Evolutionary conservation across 2,329 filamentous ascomycete species (phyloP), one percentile per base, ranked within the genome.

Genomic region (Tricladium varicosporioides): DNA sequence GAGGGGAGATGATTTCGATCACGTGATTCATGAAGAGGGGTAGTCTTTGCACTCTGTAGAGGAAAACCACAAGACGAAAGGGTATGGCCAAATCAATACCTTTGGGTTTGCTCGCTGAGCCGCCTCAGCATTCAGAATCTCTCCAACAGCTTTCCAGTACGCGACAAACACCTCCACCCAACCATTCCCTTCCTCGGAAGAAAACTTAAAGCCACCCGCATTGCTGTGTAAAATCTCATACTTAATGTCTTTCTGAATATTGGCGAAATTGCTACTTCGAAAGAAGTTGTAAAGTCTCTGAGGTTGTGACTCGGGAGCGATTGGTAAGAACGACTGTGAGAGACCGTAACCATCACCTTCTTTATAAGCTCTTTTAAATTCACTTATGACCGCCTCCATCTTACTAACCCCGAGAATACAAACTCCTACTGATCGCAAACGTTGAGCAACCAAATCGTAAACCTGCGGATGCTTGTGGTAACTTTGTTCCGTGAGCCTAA

Each of bases 121-220:
- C 58, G 85, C 82, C 57, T 89, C 82, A 10, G 83, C 82, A 13
- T 81, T 81, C 52, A 94, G 74, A 27, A 97, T 81, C 65, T 90
- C 86, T 32, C 85, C 86, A 42, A 89, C 75, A 19, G 90, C 89
- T 66, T 88, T 91, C 91, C 92, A 97, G 70, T 92, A 96, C 16
- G 84, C 79, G 36, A 81, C 77, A 69, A 92, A 96, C 31, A 97
- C 85, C 42, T 96, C 92, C 0, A 87, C 79, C 94, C 94, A 99
- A n/a, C 86, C 87, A 57, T 80, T 82, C 19, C 84, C 77, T 74
- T 96, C 91, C 43, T 86, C 81, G 43, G 45, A 22, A 7, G 64
- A 46, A n/a, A 69, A 51, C 19, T 62, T 67, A 51, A 67, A 59
- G 7, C 61, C 52, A 10, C 54, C 53, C 76, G 79, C 22, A 77